Evolutionary conservation across 2,329 filamentous ascomycete species (phyloP), one percentile per base, ranked within the genome.

Genomic region (Leptographium flavum): DNA sequence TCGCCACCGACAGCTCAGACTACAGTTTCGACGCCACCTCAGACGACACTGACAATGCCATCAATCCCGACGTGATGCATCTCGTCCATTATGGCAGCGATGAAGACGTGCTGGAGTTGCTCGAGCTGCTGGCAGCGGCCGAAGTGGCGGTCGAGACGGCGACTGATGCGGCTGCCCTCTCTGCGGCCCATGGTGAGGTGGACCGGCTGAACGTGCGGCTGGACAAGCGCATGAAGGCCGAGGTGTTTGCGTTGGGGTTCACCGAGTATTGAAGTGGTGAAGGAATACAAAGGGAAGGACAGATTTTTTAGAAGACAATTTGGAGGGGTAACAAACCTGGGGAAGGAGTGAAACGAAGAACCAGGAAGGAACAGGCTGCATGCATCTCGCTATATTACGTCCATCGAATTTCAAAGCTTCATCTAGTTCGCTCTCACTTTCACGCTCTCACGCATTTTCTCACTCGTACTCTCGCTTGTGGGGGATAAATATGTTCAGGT

Each of bases 41-140:
- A 0, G n/a, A 11, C 14, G 13, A n/a, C 5, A 13, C 5, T n/a
- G 25, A 39, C 21, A 28, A 28, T 7, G 37, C 39, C 22, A 8
- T 23, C 30, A 13, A 31, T 14, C 31, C 48, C 7, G 36, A 46
- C n/a, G 39, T 30, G 9, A 37, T 48, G 13, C 43, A 47, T 2
- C 11, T 30, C 31, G 45, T 36, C 21, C 33, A 41, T 11, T 51
- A 46, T 36, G 49, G 46, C 28, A 39, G 35, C 22, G 11, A 17
- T 3, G 39, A 42, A n/a, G 47, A 50, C 32, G 49, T 50, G 4
- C 23, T 51, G 17, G 40, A 39, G 17, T 43, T 52, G 10, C 28
- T 46, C 4, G 32, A 32, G 19, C 30, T 13, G 23, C 39, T 48
- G 35, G 38, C 22, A 2, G 15, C 22, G 13, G 33, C 42, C 3